Evolutionary conservation across 2,329 filamentous ascomycete species (phyloP).

Genomic region (Zopfia rhizophila): DNA sequence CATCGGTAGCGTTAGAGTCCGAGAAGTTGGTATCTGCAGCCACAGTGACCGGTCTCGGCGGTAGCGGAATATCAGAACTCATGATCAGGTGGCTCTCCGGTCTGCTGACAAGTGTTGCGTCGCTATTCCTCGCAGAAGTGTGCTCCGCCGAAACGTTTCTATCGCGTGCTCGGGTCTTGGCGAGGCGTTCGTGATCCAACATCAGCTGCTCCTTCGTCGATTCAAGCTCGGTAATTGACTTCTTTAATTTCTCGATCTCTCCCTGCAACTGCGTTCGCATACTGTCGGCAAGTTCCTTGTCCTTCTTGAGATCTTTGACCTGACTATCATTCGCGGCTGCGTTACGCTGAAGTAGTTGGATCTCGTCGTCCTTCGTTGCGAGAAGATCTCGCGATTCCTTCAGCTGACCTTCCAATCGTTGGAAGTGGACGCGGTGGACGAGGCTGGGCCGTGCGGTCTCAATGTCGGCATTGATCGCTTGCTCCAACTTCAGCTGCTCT

Average conservation of each 20-base stretch:
- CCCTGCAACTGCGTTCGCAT: conserved; percentile 33
- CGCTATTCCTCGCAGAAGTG: conserved; percentile 42
- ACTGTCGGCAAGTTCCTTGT: conserved; percentile 26
- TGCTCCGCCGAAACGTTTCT: conserved; percentile 33
- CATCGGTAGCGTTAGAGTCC: conserved; percentile 16
- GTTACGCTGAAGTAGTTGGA: conserved; percentile 26
- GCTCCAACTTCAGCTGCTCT: conserved; percentile 38
- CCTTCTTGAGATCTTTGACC: conserved; percentile 30
- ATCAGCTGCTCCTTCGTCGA: conserved; percentile 43
- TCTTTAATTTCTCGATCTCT: conserved; percentile 39
- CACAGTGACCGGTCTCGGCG: conserved; percentile 12
- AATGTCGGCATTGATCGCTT: conserved; percentile 40
- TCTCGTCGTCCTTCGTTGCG: conserved; percentile 32
- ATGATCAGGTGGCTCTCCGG: conserved; percentile 19
- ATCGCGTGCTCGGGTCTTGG: conserved; percentile 33
- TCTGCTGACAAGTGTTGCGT: conserved; percentile 44
- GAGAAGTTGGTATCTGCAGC: conserved; percentile 16
- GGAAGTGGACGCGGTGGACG: conserved; percentile 46
- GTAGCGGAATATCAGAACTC: conserved; percentile 15
- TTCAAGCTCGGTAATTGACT: conserved; percentile 34
- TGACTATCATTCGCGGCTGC: conserved; percentile 30
- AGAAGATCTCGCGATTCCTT: conserved; percentile 36
- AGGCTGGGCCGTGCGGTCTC: conserved; percentile 43
- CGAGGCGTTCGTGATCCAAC: conserved; percentile 44
- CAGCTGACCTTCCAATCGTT: conserved; percentile 44